Conservation (phyloP, 257 asterid species). For the Fraxinus anomala region DNA sequence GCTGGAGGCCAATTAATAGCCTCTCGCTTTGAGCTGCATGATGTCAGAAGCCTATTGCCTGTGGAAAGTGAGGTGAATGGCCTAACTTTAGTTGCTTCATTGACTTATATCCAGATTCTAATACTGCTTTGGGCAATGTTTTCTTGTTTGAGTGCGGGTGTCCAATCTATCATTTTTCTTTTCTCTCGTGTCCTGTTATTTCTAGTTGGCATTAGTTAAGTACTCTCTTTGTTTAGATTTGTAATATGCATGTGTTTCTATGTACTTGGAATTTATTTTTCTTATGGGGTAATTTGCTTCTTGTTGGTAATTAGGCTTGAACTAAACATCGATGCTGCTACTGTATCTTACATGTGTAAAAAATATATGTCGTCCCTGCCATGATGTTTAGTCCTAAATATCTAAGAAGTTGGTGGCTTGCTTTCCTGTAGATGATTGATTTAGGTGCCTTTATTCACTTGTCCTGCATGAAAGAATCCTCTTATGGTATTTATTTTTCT, state of each 20-base stretch:
- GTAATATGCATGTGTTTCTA: not conserved
- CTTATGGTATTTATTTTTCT: not conserved
- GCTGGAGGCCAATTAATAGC: conserved; percentile 99
- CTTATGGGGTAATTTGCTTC: not conserved
- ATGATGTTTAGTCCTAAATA: not conserved
- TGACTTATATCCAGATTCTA: not conserved
- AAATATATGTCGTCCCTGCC: not conserved
- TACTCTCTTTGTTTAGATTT: not conserved
- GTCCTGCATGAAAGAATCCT: not conserved
- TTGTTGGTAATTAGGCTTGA: not conserved
- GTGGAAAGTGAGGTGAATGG: conserved; percentile 89
- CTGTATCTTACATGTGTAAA: not conserved
- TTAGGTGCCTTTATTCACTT: not conserved
- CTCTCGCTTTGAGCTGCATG: conserved; percentile 94
- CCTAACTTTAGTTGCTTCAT: conserved; percentile 15
- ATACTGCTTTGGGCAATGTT: conserved; percentile 4
- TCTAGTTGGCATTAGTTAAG: not conserved
- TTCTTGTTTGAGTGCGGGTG: not conserved
- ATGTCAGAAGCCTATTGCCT: conserved; percentile 95
- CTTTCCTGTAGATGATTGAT: not conserved
- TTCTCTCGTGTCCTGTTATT: not conserved
- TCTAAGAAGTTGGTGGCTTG: not conserved
- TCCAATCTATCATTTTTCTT: not conserved
- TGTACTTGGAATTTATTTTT: not conserved
- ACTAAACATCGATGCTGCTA: conserved; percentile 5